Evolutionary conservation across 495 filamentous ascomycete genomes (phyloP), one percentile per base, ranked within the genome.

Genomic region (Aspergillus saccharolyticus): DNA sequence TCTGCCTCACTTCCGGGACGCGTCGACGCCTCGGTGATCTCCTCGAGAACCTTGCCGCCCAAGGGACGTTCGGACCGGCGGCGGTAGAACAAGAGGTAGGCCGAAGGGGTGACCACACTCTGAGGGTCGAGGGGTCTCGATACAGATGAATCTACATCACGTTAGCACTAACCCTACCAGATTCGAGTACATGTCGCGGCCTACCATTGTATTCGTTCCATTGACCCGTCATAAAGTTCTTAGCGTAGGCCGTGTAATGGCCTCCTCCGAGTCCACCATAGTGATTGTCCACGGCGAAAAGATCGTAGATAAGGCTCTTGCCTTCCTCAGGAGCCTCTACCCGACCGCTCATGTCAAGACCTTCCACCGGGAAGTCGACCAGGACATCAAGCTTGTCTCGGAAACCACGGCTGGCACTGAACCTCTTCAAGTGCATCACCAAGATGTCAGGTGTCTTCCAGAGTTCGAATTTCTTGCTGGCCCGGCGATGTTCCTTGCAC

Each of bases 161-260:
- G 42, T 64, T 51, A 66, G 67, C 51, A 7, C 24, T 15, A 47
- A 6, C 20, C 20, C 18, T 12, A 33, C 20, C 59, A 20, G 48
- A 55, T 51, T 1, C 22, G n/a, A 49, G 33, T 21, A 54, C 52
- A 54, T 45, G 1, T 55, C 30, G 33, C 12, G 10, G n/a, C 56
- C 45, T 78, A 96, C 92, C 94, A 68, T 98, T 97, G 66, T 93
- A 97, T 48, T 93, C 85, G 66, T 96, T 95, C 95, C 95, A 98
- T 56, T 72, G 66, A 57, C 80, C 82, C 56, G 94, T 89, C 53
- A 88, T 74, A 66, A 93, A 97, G 63, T 95, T 97, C 76, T 90
- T 90, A 2, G 91, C 90, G 69, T 83, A 89, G 2, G 95, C 94
- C 17, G 91, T 97, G 72, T 98, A 98, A 69, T 98, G 94, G 0